Percentiles rank a stretch among this genome's conserved stretches.
phyloP scores from a whole-genome alignment of 352 stramenopile species.

The Globisporangium ultimum region DNA sequence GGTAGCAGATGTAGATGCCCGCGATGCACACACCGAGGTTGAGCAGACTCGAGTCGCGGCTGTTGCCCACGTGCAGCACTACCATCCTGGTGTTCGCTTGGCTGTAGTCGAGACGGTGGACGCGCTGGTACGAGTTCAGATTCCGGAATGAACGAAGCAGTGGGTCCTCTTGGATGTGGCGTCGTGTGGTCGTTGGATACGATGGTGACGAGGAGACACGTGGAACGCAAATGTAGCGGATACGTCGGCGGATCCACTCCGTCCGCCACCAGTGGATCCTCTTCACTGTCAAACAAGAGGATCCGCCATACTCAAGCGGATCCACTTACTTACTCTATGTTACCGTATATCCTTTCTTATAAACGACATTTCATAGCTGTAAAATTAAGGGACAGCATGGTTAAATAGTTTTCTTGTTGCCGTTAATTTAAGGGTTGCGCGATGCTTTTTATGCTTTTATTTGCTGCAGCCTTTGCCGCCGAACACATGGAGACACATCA shows the following conservation, averaged over 20 bases:
- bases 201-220: neutral
- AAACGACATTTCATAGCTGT: neutral
- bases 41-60: constrained; percentile 56
- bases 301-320: neutral
- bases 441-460: neutral
- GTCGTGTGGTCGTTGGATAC: neutral
- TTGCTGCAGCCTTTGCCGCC: constrained; percentile 21
- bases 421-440: neutral
- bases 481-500: constrained; percentile 28
- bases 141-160: neutral
- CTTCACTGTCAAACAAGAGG: neutral
- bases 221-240: neutral
- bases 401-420: neutral
- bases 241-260: neutral
- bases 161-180: neutral
- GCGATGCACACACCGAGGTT: constrained; percentile 85
- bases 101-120: neutral
- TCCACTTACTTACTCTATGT: neutral
- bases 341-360: neutral
- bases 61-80: constrained; percentile 34
- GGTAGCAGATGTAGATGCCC: constrained; percentile 92
- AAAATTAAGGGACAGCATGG: too few relatives aligned
- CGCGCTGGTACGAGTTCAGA: neutral
- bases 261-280: neutral
- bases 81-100: constrained; percentile 20